Base-by-base conservation (phyloP, 805 yeast genomes). In the Pichia paraexigua region DNA sequence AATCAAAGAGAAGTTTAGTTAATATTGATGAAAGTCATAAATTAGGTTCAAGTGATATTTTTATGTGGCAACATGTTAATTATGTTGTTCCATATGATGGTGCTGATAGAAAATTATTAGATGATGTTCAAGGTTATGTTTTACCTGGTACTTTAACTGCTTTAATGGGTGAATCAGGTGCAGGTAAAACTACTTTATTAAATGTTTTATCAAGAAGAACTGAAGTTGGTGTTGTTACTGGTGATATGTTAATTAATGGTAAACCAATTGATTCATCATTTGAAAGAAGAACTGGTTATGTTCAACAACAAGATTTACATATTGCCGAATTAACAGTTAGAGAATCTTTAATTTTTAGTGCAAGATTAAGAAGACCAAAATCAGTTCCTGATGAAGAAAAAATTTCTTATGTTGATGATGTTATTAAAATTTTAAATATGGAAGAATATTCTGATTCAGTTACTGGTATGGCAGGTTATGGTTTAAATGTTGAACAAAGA, bases 151-250 rank as follows among this genome's bases (percentile, higher is more conserved):
- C 76, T 6, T 63, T 79, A 59, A 79, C 83, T 21, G 84, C 85
- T 2, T 64, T 79, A 43, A 79, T 79, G 82, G 85, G 85, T 53
- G 83, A 77, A 58, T 77, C 83, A 2, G 85, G 85, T 56, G 84
- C 84, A 20, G 85, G 84, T 60, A 79, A 79, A 61, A 79, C 84
- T 0, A 79, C 85, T 7, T 64, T 79, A 47, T 68, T 79, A 53
- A 79, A 79, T 58, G 74, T 75, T 37, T 63, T 79, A 53, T 75
- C 82, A 45, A 76, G 75, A 59, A 69, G 85, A 60, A 67, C 72
- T 44, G 75, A 75, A 48, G 67, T 72, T 49, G 84, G 83, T 55
- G 72, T 76, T 47, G 69, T 79, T 27, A 75, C 82, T 15, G 83
- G 84, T 56, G 80, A 74, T 53, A 74, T 77, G 75, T 60, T 78